Percentiles rank a stretch among this genome's conserved stretches.
These are phyloP conservation scores for Hypoxylon fragiforme DNA, from an alignment of 495 filamentous ascomycete genomes.

Conservation along the genomic window DNA sequence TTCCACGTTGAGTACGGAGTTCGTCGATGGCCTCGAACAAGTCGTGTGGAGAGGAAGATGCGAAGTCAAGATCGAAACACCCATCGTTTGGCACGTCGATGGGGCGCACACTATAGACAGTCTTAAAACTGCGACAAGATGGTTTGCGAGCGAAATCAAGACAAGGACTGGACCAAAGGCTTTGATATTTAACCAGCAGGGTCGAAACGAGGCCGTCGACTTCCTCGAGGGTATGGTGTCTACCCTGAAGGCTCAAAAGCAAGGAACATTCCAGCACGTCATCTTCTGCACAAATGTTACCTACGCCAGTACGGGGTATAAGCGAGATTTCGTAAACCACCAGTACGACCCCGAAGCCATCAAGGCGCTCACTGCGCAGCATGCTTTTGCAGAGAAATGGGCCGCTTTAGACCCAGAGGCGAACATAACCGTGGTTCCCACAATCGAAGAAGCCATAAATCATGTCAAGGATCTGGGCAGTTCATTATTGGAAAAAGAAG, in stretches of 20 bases:
- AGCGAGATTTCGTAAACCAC: constrained; percentile 74
- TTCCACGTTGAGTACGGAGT: constrained; percentile 61
- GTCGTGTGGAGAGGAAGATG: constrained; percentile 81
- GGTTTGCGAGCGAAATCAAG: constrained; percentile 65
- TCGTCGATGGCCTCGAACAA: constrained; percentile 73
- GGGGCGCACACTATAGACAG: constrained; percentile 91
- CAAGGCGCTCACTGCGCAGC: constrained; percentile 71
- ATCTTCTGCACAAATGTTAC: constrained; percentile 92
- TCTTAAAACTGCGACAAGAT: constrained; percentile 73
- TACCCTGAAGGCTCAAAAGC: constrained; percentile 52
- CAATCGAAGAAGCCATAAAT: constrained; percentile 84
- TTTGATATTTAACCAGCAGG: constrained; percentile 96
- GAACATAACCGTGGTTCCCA: constrained; percentile 67
- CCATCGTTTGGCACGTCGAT: constrained; percentile 86
- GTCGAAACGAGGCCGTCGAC: constrained; percentile 71
- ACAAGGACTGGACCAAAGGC: constrained; percentile 54
- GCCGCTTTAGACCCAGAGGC: constrained; percentile 61
- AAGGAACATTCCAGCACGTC: constrained; percentile 71
- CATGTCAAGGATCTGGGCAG: constrained; percentile 58
- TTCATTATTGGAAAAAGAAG: constrained; percentile 23
- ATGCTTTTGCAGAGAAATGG: constrained; percentile 74
- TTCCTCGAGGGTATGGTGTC: constrained; percentile 68
- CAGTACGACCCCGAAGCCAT: constrained; percentile 70
- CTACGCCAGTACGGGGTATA: constrained; percentile 69
- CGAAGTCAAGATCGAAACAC: constrained; percentile 68